Conservation (phyloP, 805 yeast species). For the Candida sphagnicola region DNA sequence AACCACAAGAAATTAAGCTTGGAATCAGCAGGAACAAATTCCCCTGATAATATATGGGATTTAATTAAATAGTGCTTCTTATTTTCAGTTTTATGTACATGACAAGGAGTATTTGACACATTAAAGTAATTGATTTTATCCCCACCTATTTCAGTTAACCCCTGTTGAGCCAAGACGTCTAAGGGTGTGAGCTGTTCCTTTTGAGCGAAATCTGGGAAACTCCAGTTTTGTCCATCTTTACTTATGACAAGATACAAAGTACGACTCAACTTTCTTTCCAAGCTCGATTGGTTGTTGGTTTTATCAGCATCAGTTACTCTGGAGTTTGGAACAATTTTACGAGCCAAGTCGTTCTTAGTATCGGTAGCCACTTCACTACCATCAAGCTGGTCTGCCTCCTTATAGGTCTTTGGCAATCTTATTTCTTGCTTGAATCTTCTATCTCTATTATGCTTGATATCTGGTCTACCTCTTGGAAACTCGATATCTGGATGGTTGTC, state of each 20-base stretch:
- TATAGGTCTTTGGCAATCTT: constrained; percentile 65
- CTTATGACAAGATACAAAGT: constrained; percentile 75
- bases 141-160: constrained; percentile 71
- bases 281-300: constrained; percentile 53
- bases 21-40: constrained; percentile 45
- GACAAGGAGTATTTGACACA: constrained; percentile 88
- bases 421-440: constrained; percentile 77
- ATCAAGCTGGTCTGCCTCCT: constrained; percentile 27
- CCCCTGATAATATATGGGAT: constrained; percentile 85
- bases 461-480: constrained; percentile 83
- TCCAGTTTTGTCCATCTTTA: constrained; percentile 52
- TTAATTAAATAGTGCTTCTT: constrained; percentile 68
- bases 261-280: constrained; percentile 76
- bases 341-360: constrained; percentile 49
- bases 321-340: constrained; percentile 66
- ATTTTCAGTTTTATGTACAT: constrained; percentile 37
- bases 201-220: constrained; percentile 67
- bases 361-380: constrained; percentile 22
- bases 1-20: constrained; percentile 72
- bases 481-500: constrained; percentile 70
- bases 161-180: constrained; percentile 70
- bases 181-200: constrained; percentile 44
- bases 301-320: constrained; percentile 78
- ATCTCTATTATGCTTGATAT: constrained; percentile 83
- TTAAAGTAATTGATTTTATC: constrained; percentile 77